A percentile compares a stretch with the other conserved stretches of the same genome.
phyloP scores from a whole-genome alignment of 2,329 filamentous ascomycete species.

The Ophiostoma populinum region DNA sequence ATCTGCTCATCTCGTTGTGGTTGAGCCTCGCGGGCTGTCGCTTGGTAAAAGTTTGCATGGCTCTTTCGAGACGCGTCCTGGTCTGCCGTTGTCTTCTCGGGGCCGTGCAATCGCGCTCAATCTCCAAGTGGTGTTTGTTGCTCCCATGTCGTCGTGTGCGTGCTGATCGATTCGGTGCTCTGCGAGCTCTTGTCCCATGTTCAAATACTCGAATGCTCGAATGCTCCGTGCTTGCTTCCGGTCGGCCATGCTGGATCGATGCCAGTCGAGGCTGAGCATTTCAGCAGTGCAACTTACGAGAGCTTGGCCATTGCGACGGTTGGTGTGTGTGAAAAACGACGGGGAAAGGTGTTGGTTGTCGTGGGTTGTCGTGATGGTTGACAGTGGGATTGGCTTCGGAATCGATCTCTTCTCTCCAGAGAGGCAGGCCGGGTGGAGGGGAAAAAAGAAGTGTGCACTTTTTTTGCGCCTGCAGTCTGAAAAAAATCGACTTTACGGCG shows the following conservation, averaged over 20 bases:
- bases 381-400: neutral
- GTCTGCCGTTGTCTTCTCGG: too few relatives aligned
- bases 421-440: neutral
- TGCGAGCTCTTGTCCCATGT: too few relatives aligned
- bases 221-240: neutral
- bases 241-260: neutral
- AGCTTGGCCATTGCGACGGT: constrained; percentile 38
- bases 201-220: too few relatives aligned
- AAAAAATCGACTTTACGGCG: too few relatives aligned
- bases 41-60: too few relatives aligned
- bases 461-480: constrained; percentile 1
- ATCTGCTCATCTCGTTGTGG: too few relatives aligned
- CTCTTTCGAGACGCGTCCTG: too few relatives aligned
- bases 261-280: neutral
- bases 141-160: neutral
- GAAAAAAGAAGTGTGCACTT: neutral
- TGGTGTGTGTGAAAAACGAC: constrained; percentile 4
- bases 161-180: neutral
- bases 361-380: constrained; percentile 1
- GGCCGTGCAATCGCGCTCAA: too few relatives aligned
- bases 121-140: too few relatives aligned
- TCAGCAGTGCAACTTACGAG: constrained; percentile 32
- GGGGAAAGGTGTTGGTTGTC: constrained; percentile 1
- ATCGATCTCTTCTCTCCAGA: neutral
- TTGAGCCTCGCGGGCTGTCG: too few relatives aligned